phyloP scores from a whole-genome alignment of 768 basidiomycete genomes.

The Paxillus ammoniavirescens region DNA sequence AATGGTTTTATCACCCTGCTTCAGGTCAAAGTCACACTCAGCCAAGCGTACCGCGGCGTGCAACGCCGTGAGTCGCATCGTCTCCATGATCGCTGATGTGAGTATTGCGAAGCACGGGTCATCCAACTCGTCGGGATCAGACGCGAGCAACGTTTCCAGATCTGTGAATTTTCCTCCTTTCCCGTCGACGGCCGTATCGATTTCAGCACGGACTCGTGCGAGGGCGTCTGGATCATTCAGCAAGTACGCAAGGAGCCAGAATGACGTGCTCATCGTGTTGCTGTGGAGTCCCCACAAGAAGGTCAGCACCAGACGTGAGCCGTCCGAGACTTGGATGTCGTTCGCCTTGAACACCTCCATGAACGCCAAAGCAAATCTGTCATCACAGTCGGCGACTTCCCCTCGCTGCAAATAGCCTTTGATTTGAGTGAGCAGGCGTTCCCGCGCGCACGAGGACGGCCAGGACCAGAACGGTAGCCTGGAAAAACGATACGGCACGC shows the following conservation, averaged over 20 bases:
- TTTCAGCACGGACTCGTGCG: constrained; percentile 44
- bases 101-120: constrained; percentile 18
- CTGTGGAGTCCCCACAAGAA: constrained; percentile 23
- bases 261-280: constrained; percentile 19
- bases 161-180: constrained; percentile 2
- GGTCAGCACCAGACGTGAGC: constrained; percentile 16
- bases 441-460: constrained; percentile 15
- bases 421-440: constrained; percentile 9
- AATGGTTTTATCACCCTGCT: constrained; percentile 6
- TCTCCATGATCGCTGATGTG: constrained; percentile 27
- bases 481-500: constrained; percentile 16
- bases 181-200: constrained; percentile 32
- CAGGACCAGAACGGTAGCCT: constrained; percentile 11
- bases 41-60: constrained; percentile 17
- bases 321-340: constrained; percentile 13
- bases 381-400: constrained; percentile 3
- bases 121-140: constrained; percentile 13
- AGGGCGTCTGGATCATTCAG: constrained; percentile 43
- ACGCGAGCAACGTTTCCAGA: constrained; percentile 12
- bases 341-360: constrained; percentile 18
- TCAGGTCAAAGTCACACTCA: constrained; percentile 15
- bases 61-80: constrained; percentile 20
- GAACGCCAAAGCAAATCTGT: constrained; percentile 10
- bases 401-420: constrained; percentile 11
- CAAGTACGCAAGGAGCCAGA: constrained; percentile 27